Base-by-base conservation (phyloP, 2,329 filamentous ascomycete species). In the Triangularia setosa region DNA sequence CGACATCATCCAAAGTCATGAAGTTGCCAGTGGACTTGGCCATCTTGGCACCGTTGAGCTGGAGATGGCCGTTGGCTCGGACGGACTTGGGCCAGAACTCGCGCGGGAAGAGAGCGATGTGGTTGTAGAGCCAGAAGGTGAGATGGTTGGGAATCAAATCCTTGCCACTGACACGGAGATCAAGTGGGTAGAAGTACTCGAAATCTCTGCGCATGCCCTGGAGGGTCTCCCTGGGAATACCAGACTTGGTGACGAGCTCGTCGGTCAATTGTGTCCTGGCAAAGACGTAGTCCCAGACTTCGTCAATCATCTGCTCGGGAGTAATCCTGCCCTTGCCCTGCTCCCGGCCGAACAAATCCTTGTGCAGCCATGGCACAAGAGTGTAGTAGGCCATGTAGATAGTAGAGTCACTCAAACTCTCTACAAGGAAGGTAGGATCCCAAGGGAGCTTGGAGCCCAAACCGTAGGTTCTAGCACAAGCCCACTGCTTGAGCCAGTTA, bases 1-100 rank as follows among this genome's bases (percentile, higher is more conserved):
- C 90, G 28, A 93, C 85, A 67, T 97, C 91, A 61, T 88, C 85
- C 60, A 98, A 83, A 11, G 95, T 98, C 76, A 99, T 84, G 82
- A 99, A 99, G 80, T 98, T 99, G 67, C 95, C 95, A 0, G 93
- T 97, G 61, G 90, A 94, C 82, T 99, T 99, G 76, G 88, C 90
- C 95, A 99, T 99, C 85, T 99, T 99, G 76, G 97, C 92, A 58
- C 94, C 94, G 76, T 99, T 99, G 69, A 99, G 83, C 77, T 96
- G 87, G 73, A 98, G 80, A 79, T 98, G 94, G 1, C 95, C 95
- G 74, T 99, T 99, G 67, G 91, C 89, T 69, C 95, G 90, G 69
- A 98, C 84, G 67, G 88, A 88, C 60, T 85, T 85, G 11, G 95
- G 95, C 93, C 94, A 97, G 81, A 93, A 96, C 76, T 94, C 87